Evolutionary conservation across 768 basidiomycete species (phyloP).

Genomic region (Mycena leptocephala): DNA sequence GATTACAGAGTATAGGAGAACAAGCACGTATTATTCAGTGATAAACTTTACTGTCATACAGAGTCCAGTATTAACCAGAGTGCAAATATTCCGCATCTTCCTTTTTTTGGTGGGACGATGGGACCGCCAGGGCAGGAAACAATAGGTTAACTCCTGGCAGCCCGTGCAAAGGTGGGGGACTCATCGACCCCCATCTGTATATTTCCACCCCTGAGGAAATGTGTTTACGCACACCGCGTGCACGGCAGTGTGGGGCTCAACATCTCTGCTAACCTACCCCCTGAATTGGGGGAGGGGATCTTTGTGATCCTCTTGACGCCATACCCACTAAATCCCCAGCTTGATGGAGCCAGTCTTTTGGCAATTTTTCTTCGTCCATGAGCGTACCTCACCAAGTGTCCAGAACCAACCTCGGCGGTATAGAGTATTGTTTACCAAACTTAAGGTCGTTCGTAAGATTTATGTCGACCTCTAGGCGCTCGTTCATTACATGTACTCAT

Average conservation of each 20-base stretch:
- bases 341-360: background rate
- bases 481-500: background rate
- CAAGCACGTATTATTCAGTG: too few species aligned
- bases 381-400: background rate
- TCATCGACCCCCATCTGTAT: background rate
- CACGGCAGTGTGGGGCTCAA: background rate
- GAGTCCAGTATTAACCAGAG: too few species aligned
- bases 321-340: too few species aligned
- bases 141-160: background rate
- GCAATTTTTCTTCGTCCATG: background rate
- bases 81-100: too few species aligned
- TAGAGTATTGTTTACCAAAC: background rate
- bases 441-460: background rate
- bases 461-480: background rate
- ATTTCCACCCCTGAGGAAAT: background rate
- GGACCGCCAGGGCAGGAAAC: too few species aligned
- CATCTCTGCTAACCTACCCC: background rate
- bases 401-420: background rate
- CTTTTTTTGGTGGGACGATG: background rate
- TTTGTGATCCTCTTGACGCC: background rate
- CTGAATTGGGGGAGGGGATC: too few species aligned
- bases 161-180: background rate
- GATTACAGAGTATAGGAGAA: too few species aligned
- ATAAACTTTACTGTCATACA: too few species aligned
- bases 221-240: background rate